Evolutionary conservation across 768 basidiomycete genomes (phyloP), one percentile per base, ranked within the genome.

Genomic region (Trametes coccinea): DNA sequence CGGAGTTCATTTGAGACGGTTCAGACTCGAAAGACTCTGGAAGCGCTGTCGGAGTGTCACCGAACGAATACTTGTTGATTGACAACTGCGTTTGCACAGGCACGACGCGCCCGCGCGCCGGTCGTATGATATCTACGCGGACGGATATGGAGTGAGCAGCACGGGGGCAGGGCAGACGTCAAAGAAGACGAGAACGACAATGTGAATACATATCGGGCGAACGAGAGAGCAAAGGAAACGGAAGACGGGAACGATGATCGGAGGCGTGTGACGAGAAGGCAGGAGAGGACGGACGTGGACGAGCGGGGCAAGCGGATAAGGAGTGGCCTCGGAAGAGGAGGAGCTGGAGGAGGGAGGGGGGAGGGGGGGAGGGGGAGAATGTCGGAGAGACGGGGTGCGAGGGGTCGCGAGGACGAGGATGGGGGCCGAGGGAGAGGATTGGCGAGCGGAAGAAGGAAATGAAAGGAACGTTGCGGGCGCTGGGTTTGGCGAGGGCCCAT

Each of bases 401-500:
- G 37, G 39, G 57, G 44, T 52, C 40, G 29, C 41, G 31, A 47
- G 37, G 39, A 53, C 34, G 14, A 22, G 31, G 56, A 31, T 51
- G 17, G 52, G 34, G 58, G 55, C 52, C 39, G 44, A 27, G 27
- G 37, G 49, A 49, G 30, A 40, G 44, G 52, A 27, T 48, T 39
- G 61, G 56, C 49, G 46, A 40, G 53, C 55, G 56, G 56, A 56
- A 61, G 53, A 48, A 59, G 58, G 71, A 74, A 71, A 81, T 82
- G 75, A 81, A 81, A 79, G 74, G 71, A 78, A 79, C 79, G 81
- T 77, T 80, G 79, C 74, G 73, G 51, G 63, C 59, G 67, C 65
- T 62, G 64, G 53, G 65, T 53, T 61, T 64, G 49, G 44, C 53
- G 22, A 51, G 47, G 56, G 56, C 61, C 46, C 65, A 68, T 60